phyloP scores from a whole-genome alignment of 139 green algal species.

The Haematococcus sp. region DNA sequence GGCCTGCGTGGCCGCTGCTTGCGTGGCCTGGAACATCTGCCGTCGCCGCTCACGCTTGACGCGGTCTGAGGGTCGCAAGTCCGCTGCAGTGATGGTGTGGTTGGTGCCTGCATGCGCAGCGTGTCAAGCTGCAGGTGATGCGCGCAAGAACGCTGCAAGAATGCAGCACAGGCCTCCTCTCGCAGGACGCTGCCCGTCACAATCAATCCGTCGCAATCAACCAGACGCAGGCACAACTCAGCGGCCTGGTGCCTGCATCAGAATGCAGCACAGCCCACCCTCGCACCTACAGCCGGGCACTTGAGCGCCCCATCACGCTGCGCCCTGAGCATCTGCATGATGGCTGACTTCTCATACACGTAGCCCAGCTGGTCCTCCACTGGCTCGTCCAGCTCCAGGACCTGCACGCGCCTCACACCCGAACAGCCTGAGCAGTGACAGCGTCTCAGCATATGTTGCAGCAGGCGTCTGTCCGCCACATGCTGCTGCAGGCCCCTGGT shows the following conservation, averaged over 20 bases:
- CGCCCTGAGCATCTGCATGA: background rate
- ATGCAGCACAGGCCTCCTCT: background rate
- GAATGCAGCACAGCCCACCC: background rate
- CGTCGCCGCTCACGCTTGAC: background rate
- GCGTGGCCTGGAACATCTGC: slow-evolving; percentile 1
- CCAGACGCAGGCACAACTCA: background rate
- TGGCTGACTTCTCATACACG: slow-evolving; percentile 14
- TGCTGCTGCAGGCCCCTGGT: too few species aligned
- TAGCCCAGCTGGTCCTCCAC: slow-evolving; percentile 11
- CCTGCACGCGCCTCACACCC: background rate
- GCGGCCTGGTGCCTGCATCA: too few species aligned
- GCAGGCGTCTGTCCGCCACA: too few species aligned
- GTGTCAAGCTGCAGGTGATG: background rate
- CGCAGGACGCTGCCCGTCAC: too few species aligned
- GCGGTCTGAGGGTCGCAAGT: background rate
- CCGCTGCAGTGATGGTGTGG: background rate
- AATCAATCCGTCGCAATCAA: too few species aligned
- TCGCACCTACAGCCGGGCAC: background rate
- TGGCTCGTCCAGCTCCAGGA: slow-evolving; percentile 9
- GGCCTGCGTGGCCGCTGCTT: slow-evolving; percentile 1
- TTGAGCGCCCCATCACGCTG: background rate
- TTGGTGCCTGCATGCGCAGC: background rate
- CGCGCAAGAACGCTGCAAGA: background rate
- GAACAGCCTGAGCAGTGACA: too few species aligned
- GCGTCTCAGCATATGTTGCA: too few species aligned